Evolutionary conservation across 305 asterid genomes (phyloP), one percentile per base, ranked within the genome.

Genomic region (Euphrasia arctica): DNA sequence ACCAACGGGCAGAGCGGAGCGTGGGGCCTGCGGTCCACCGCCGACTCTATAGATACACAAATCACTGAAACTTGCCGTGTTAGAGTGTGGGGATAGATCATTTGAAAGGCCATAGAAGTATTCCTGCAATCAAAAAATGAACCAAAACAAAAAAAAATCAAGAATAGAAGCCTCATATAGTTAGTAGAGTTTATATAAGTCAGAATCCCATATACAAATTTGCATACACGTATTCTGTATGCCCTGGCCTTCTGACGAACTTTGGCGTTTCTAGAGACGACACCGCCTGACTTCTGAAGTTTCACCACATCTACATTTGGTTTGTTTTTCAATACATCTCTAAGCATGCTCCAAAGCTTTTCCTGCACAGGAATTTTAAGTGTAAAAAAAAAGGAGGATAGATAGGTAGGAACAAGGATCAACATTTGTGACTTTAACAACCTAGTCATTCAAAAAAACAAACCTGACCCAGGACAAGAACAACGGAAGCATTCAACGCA

Each of bases 251-350:
- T 93, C 79, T 87, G 96, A 22, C 98, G 96, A 68, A 84, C 95
- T 88, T 92, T 87, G 28, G 93, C 91, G 74, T 85, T 84, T 75
- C 97, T 85, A 9, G 99, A 90, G 65, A 93, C 97, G 32, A 90
- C 97, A 63, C 97, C 99, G 60, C 99, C 99, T 5, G 99, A 93
- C 69, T 90, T 93, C 74, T 93, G 99, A 77, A 93, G 97, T 77
- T 90, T 93, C 82, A 93, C 97, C 64, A 93, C 99, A 70, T 93
- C 99, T 65, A 93, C 92, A 12, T 84, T 83, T 62, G 79, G 77
- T 70, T 88, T 88, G 77, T 63, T 78, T 76, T 88, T 93, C 70
- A 88, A 66, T 36, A 86, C 93, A 74, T 85, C 91, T 79, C 73
- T 91, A 56, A 91, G 92, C 98, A 86, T 83, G 85, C 96, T 91